phyloP scores from a whole-genome alignment of 345 rosid species.

The Gossypium arboreum region DNA sequence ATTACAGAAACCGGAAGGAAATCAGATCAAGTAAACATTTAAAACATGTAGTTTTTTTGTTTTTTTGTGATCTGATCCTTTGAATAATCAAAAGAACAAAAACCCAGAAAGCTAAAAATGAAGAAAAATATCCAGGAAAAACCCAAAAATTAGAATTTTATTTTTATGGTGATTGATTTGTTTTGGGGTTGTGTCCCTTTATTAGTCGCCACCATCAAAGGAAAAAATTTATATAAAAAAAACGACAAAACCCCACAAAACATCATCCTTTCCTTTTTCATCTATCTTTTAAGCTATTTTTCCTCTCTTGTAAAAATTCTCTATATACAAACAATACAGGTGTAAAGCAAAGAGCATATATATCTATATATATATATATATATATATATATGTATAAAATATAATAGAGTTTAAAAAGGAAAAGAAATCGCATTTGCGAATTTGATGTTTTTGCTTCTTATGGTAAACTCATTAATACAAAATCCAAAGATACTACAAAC shows the following conservation, averaged over 20 bases:
- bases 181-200: neutral
- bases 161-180: neutral
- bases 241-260: neutral
- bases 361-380: no score
- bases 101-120: neutral
- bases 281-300: neutral
- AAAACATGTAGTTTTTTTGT: neutral
- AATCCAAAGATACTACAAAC: neutral
- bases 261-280: slow-evolving; percentile 12
- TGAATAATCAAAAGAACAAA: neutral
- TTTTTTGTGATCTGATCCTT: neutral
- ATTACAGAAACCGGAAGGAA: neutral
- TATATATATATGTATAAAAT: neutral
- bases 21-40: neutral
- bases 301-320: neutral
- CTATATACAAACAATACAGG: neutral
- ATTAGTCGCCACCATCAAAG: neutral
- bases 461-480: slow-evolving; percentile 5
- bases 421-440: neutral
- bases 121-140: neutral
- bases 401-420: neutral
- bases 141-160: neutral
- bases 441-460: slow-evolving; percentile 15
- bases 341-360: neutral
- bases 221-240: neutral